These are phyloP conservation scores for Melastoma candidum DNA, from an alignment of 441 rosid genomes.

Conservation along the genomic window DNA sequence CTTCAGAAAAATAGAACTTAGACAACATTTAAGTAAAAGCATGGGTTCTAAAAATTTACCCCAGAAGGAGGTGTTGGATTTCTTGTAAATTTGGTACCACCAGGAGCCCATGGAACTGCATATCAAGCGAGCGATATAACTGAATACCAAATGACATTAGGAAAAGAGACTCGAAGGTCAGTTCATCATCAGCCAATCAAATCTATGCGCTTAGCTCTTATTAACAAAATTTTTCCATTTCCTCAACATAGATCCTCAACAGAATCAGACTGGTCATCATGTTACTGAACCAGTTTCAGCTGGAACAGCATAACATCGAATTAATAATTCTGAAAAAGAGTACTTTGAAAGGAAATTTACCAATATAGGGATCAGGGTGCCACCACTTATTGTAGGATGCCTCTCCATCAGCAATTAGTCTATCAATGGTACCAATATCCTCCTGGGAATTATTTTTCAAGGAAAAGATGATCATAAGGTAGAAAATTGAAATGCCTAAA, in stretches of 20 bases:
- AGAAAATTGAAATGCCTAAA: neutral
- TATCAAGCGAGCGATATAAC: slow-evolving; percentile 18
- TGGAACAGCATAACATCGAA: neutral
- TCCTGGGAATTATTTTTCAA: slow-evolving; percentile 32
- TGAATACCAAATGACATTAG: neutral
- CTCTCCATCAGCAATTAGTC: slow-evolving; percentile 69
- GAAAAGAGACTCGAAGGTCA: too few species aligned
- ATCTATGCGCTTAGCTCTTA: too few species aligned
- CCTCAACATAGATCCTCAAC: too few species aligned
- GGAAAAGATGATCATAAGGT: slow-evolving; percentile 4
- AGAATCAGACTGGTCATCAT: neutral
- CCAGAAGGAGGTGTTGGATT: slow-evolving; percentile 85
- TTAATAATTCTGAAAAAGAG: neutral
- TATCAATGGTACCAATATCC: slow-evolving; percentile 72
- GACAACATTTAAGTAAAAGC: too few species aligned
- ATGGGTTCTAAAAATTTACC: slow-evolving; percentile 30
- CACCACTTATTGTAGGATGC: slow-evolving; percentile 67
- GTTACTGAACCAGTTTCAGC: neutral
- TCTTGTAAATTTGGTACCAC: slow-evolving; percentile 83
- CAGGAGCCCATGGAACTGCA: slow-evolving; percentile 99
- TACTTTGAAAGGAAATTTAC: slow-evolving; percentile 24
- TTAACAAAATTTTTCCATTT: too few species aligned
- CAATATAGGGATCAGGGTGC: slow-evolving; percentile 97
- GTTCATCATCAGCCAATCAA: too few species aligned
- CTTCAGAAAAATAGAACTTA: too few species aligned